These are phyloP conservation scores for Epichloe aotearoae DNA, from an alignment of 2,329 filamentous ascomycete species.

Conservation along the genomic window DNA sequence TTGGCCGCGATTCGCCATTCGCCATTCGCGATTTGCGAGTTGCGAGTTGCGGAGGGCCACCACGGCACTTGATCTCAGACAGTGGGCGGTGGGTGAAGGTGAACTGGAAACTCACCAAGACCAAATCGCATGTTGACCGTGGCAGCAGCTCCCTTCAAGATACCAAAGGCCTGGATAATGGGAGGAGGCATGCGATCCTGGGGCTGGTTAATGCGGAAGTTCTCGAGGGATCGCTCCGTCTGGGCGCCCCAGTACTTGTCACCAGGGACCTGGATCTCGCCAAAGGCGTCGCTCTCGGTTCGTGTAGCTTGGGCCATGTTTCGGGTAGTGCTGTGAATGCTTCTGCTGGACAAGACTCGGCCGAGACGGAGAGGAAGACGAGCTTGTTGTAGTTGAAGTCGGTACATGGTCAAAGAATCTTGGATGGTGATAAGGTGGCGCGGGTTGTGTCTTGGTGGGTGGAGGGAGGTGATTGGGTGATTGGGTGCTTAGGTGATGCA, in stretches of 20 bases:
- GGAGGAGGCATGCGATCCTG: constrained; percentile 96
- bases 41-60: too few relatives aligned
- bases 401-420: background rate
- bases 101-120: constrained; percentile 40
- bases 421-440: too few relatives aligned
- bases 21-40: too few relatives aligned
- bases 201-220: constrained; percentile 99
- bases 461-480: too few relatives aligned
- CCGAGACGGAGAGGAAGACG: constrained; percentile 1
- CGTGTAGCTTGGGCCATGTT: constrained; percentile 37
- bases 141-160: constrained; percentile 91
- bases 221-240: constrained; percentile 91
- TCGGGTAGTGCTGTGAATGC: constrained; percentile 9
- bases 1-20: too few relatives aligned
- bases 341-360: background rate
- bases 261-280: constrained; percentile 79
- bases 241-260: constrained; percentile 99
- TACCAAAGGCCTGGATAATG: constrained; percentile 86
- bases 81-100: too few relatives aligned
- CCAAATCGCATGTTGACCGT: constrained; percentile 93
- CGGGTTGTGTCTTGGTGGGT: too few relatives aligned
- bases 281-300: constrained; percentile 94
- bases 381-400: background rate
- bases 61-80: too few relatives aligned
- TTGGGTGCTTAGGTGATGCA: too few relatives aligned